Percentiles rank a stretch among this genome's conserved stretches.
phyloP scores from a whole-genome alignment of 1,284 basidiomycete genomes.

The Ustilago esculenta region DNA sequence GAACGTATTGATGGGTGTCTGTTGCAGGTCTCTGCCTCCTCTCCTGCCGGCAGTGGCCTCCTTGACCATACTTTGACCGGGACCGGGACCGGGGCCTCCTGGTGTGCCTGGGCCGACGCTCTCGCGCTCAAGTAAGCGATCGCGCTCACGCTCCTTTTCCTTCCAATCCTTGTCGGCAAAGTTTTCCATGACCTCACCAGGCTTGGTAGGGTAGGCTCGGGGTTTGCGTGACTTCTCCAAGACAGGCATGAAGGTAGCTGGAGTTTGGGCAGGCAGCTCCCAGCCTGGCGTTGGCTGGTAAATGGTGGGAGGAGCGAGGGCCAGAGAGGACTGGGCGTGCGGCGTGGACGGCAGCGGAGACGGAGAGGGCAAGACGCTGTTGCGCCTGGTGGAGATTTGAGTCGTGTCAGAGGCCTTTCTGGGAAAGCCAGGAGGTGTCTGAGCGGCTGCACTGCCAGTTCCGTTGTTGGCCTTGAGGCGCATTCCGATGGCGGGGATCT shows the following conservation, averaged over 20 bases:
- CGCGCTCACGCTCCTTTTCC: slow-evolving; percentile 58
- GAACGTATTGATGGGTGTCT: slow-evolving; percentile 63
- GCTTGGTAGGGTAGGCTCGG: slow-evolving; percentile 56
- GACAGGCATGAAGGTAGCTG: slow-evolving; percentile 51
- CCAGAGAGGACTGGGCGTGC: slow-evolving; percentile 7
- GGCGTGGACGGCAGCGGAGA: slow-evolving; percentile 44
- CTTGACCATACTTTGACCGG: slow-evolving; percentile 50
- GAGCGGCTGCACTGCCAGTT: slow-evolving; percentile 15
- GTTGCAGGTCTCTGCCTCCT: slow-evolving; percentile 54
- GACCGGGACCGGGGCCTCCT: slow-evolving; percentile 29
- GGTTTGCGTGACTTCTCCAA: slow-evolving; percentile 41
- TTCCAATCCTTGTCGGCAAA: slow-evolving; percentile 63
- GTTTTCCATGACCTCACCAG: slow-evolving; percentile 60
- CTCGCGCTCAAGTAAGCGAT: slow-evolving; percentile 47
- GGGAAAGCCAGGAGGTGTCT: slow-evolving; percentile 33
- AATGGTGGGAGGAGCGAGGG: slow-evolving; percentile 9
- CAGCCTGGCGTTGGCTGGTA: slow-evolving; percentile 50
- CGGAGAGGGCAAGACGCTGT: slow-evolving; percentile 43
- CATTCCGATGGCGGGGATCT: slow-evolving; percentile 41
- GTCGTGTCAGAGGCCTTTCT: slow-evolving; percentile 35
- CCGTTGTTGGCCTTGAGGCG: slow-evolving; percentile 51
- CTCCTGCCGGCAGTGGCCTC: slow-evolving; percentile 46
- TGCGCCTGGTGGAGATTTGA: slow-evolving; percentile 37
- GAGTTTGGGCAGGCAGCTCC: slow-evolving; percentile 54
- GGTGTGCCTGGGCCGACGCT: slow-evolving; percentile 48